Evolutionary conservation across 164 flowering plant genomes (phyloP).

Genomic region (Paratinospora sagittata): DNA sequence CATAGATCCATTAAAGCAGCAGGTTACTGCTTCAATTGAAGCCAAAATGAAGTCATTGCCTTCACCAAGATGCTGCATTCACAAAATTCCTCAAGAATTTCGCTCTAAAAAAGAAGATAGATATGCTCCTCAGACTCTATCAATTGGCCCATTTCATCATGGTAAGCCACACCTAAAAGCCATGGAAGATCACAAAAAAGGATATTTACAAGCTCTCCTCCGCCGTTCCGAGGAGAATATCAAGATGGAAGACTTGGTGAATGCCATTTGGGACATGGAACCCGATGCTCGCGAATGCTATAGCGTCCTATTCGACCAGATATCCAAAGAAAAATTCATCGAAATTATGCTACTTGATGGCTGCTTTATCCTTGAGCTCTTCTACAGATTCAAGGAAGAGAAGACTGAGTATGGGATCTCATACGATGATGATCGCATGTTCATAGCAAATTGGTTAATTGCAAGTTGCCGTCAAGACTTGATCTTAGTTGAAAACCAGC

Average conservation of each 20-base stretch:
- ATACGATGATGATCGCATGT: neutral
- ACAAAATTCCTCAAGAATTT: slow-evolving; percentile 24
- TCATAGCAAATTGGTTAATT: neutral
- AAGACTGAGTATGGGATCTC: neutral
- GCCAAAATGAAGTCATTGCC: slow-evolving; percentile 2
- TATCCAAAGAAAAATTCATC: neutral
- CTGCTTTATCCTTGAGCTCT: neutral
- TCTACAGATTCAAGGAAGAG: neutral
- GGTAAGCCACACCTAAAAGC: too few species aligned
- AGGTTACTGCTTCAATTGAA: too few species aligned
- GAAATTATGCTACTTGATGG: slow-evolving; percentile 8
- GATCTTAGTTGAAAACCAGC: slow-evolving; percentile 5
- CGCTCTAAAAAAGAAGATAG: too few species aligned
- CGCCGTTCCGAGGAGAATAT: too few species aligned
- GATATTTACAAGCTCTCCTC: too few species aligned
- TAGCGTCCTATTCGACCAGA: neutral
- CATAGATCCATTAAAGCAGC: too few species aligned
- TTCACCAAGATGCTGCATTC: slow-evolving; percentile 13
- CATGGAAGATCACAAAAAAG: too few species aligned
- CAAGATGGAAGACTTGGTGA: neutral
- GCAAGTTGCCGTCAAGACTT: neutral
- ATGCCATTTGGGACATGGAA: neutral
- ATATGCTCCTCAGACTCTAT: too few species aligned
- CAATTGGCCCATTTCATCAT: too few species aligned
- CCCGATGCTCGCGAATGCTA: slow-evolving; percentile 1